phyloP scores from a whole-genome alignment of 2,329 filamentous ascomycete genomes.

The Parastagonospora nodorum region DNA sequence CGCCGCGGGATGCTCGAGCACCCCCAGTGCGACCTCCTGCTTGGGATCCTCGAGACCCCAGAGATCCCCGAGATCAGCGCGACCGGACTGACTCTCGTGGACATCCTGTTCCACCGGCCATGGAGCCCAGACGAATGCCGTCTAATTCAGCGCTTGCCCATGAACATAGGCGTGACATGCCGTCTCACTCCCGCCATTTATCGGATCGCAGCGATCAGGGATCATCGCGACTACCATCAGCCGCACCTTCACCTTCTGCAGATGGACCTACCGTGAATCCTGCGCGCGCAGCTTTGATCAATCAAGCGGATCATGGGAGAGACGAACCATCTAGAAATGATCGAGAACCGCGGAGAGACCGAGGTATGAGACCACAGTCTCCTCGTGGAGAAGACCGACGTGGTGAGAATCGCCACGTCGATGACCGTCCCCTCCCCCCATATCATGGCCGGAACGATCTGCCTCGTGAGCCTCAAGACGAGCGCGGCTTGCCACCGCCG shows the following conservation, averaged over 20 bases:
- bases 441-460: constrained; percentile 34
- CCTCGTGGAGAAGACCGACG: constrained; percentile 32
- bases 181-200: constrained; percentile 21
- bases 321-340: constrained; percentile 33
- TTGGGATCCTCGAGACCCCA: constrained; percentile 35
- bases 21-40: constrained; percentile 26
- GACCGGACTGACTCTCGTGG: constrained; percentile 40
- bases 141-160: constrained; percentile 24
- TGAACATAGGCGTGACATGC: constrained; percentile 37
- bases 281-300: constrained; percentile 50
- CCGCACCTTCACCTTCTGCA: constrained; percentile 13
- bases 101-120: constrained; percentile 20
- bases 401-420: constrained; percentile 30
- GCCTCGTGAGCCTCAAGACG: constrained; percentile 39
- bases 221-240: constrained; percentile 20
- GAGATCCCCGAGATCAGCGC: constrained; percentile 35
- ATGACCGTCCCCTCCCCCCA: constrained; percentile 26
- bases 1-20: constrained; percentile 37
- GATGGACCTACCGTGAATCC: constrained; percentile 47
- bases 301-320: constrained; percentile 34
- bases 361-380: constrained; percentile 36
- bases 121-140: constrained; percentile 29
- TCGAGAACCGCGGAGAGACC: constrained; percentile 38
- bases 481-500: constrained; percentile 29
- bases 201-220: constrained; percentile 29